Evolutionary conservation across 2,329 filamentous ascomycete genomes (phyloP).

Genomic region (Trichoderma koningiopsis): DNA sequence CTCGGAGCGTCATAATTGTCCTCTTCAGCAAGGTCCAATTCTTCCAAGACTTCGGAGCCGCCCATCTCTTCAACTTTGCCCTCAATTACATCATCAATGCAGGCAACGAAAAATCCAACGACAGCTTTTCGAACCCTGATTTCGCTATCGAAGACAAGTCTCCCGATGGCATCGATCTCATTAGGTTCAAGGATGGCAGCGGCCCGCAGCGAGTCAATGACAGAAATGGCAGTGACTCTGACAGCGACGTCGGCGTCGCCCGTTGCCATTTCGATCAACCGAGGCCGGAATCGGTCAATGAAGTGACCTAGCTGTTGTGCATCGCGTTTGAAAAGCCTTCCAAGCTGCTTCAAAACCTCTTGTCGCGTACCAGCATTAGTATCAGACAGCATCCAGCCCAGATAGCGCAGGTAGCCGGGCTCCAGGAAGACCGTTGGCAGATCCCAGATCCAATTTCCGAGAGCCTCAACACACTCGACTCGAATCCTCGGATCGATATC

Average conservation of each 20-base stretch:
- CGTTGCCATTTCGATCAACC: conserved; percentile 90
- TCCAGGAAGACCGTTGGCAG: conserved; percentile 90
- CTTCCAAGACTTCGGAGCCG: conserved; percentile 74
- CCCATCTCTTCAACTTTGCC: conserved; percentile 81
- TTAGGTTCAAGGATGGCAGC: conserved; percentile 86
- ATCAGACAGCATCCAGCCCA: conserved; percentile 95
- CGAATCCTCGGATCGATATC: conserved; percentile 90
- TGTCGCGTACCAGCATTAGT: conserved; percentile 70
- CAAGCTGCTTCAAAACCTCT: conserved; percentile 85
- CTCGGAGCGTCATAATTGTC: conserved; percentile 77
- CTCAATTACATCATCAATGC: conserved; percentile 79
- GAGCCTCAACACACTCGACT: conserved; percentile 80
- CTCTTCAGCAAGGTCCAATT: conserved; percentile 72
- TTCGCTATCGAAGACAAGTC: conserved; percentile 87
- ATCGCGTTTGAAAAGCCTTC: conserved; percentile 76
- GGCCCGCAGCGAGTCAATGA: conserved; percentile 80
- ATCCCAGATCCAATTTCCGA: conserved; percentile 85
- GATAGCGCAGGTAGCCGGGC: conserved; percentile 84
- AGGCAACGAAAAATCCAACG: conserved; percentile 86
- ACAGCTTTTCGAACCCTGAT: conserved; percentile 83
- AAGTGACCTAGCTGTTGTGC: conserved; percentile 86
- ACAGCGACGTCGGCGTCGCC: conserved; percentile 81
- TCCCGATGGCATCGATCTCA: conserved; percentile 86
- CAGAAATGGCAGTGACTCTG: conserved; percentile 75
- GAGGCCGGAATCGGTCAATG: conserved; percentile 84